These are phyloP conservation scores for Talaromyces sp. DNA, from an alignment of 2,329 filamentous ascomycete species.

Conservation along the genomic window DNA sequence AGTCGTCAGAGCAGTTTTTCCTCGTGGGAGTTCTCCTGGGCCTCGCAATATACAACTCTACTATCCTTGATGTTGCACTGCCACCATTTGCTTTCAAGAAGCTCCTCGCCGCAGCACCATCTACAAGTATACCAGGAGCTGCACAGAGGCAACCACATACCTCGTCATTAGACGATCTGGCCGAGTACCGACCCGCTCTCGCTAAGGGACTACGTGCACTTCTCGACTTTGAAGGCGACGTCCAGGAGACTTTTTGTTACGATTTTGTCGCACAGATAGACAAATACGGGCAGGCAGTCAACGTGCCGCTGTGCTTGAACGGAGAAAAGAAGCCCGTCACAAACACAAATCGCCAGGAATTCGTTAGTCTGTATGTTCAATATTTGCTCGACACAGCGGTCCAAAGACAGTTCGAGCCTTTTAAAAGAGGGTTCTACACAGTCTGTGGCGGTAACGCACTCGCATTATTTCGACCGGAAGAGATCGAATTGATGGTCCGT, in stretches of 20 bases:
- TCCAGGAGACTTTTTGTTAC: slow-evolving; percentile 73
- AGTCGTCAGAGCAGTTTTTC: slow-evolving; percentile 88
- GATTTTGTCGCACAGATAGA: slow-evolving; percentile 78
- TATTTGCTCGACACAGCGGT: slow-evolving; percentile 77
- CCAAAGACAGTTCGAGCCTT: slow-evolving; percentile 81
- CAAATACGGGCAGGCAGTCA: slow-evolving; percentile 66
- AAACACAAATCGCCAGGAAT: slow-evolving; percentile 79
- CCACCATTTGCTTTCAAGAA: slow-evolving; percentile 89
- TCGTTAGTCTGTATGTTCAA: slow-evolving; percentile 78
- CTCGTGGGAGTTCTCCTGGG: slow-evolving; percentile 84
- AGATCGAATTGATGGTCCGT: slow-evolving; percentile 82
- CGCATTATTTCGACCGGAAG: slow-evolving; percentile 81
- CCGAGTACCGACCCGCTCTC: slow-evolving; percentile 73
- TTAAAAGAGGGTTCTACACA: slow-evolving; percentile 90
- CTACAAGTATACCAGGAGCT: slow-evolving; percentile 55
- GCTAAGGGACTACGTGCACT: slow-evolving; percentile 72
- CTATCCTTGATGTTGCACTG: slow-evolving; percentile 81
- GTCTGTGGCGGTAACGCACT: slow-evolving; percentile 86
- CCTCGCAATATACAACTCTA: slow-evolving; percentile 91
- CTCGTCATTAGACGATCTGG: slow-evolving; percentile 76
- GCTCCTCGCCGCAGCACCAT: slow-evolving; percentile 72
- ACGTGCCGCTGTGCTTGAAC: slow-evolving; percentile 68
- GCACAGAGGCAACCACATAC: slow-evolving; percentile 59
- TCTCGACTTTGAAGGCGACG: slow-evolving; percentile 79
- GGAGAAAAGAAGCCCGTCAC: slow-evolving; percentile 75